Conservation (phyloP, 257 asterid species). For the Gentiana dahurica region DNA sequence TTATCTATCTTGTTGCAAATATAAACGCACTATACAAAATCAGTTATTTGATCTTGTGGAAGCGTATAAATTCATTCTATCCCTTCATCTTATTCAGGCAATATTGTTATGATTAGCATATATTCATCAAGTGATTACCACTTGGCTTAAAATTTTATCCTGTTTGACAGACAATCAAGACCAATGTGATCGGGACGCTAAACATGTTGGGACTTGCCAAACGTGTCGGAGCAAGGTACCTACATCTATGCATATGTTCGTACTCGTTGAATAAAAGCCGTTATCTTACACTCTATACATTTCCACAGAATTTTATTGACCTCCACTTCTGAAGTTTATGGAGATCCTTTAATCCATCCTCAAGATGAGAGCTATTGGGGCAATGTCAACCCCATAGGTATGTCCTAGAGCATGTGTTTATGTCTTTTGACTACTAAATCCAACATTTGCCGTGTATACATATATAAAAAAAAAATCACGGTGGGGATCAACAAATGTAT, state of each 20-base stretch:
- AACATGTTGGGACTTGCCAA: slow-evolving; percentile 99
- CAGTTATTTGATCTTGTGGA: not conserved
- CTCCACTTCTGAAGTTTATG: slow-evolving; percentile 94
- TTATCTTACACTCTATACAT: slow-evolving; percentile 1
- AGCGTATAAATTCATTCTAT: not conserved
- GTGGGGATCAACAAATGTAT: not conserved
- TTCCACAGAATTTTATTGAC: slow-evolving; percentile 72
- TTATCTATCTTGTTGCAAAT: not conserved
- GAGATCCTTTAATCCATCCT: slow-evolving; percentile 94
- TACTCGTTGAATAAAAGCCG: not conserved
- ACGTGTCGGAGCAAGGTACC: slow-evolving; percentile 95
- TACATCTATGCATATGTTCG: not conserved
- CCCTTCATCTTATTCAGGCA: not conserved
- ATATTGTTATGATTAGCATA: not conserved
- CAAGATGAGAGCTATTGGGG: slow-evolving; percentile 98
- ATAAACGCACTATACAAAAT: not conserved
- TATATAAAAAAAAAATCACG: too few relatives aligned
- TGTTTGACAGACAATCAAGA: slow-evolving; percentile 70
- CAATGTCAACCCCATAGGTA: slow-evolving; percentile 96
- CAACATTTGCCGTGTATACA: too few relatives aligned
- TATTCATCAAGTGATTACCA: not conserved
- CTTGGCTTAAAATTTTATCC: not conserved
- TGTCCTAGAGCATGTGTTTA: not conserved
- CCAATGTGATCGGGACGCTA: slow-evolving; percentile 88
- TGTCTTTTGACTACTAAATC: not conserved